Base-by-base conservation (phyloP, 176 grass and related monocot species). In the Alloteropsis semialata region DNA sequence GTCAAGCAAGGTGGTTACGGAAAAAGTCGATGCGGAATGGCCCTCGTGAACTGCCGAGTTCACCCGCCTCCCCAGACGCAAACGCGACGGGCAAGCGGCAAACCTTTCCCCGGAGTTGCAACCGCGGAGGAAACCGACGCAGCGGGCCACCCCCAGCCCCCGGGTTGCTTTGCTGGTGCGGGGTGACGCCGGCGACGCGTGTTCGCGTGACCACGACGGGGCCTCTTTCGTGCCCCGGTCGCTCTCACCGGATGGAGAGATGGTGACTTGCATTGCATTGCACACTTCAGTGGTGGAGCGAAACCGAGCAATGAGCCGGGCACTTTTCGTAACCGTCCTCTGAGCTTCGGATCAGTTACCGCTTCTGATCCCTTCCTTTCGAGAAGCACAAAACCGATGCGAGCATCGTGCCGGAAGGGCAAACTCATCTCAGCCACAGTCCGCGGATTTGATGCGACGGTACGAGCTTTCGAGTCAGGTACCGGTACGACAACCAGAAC, bases 41-140 rank as follows among this genome's bases (percentile, higher is more conserved):
- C 28, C 28, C 24, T 45, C 38, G 46, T 46, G 59, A 65, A 16
- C 57, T 4, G 53, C 34, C 62, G 11, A 19, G 24, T 3, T 51
- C 54, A n/a, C 30, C 41, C 44, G 27, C 19, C 46, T 45, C 36
- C 15, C 68, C 58, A 2, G 65, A 16, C 28, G 32, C 44, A 5
- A 58, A 38, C 29, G 16, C 54, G 19, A 28, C 28, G 51, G 53
- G n/a, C 13, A 61, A 53, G 8, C 12, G 3, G 30, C 27, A 2
- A 10, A 4, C 3, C 34, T 75, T 44, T 29, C 73, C 29, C 38
- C 38, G 37, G 37, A 46, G 62, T 77, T 51, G 27, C 77, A 86
- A 56, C 77, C 36, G 58, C 25, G 10, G 28, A 51, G 34, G 78
- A 78, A 81, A 81, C 77, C 38, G 45, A 68, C 11, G 69, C 21